A percentile compares a stretch with the other conserved stretches of the same genome.
Conservation (phyloP, 495 filamentous ascomycete species). For the Saxispiralis lemnorum region DNA sequence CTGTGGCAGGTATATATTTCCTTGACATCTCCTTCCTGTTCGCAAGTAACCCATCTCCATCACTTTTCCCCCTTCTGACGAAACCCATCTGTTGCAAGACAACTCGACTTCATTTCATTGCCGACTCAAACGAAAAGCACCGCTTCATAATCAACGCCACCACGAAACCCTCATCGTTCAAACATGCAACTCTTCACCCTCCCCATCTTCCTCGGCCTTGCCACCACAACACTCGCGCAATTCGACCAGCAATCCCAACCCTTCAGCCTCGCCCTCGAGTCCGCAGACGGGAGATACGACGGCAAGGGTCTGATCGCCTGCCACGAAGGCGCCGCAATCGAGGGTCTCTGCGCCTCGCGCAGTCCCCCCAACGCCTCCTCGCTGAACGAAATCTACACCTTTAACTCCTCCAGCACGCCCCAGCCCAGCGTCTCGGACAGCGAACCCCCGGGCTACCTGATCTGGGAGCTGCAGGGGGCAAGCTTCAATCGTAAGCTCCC, state of each 20-base stretch:
- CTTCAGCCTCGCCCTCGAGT: constrained; percentile 17
- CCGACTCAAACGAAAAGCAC: too few species aligned
- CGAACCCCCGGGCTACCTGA: constrained; percentile 21
- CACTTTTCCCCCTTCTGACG: too few species aligned
- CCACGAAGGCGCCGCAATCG: constrained; percentile 38
- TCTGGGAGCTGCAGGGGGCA: constrained; percentile 26
- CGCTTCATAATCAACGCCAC: too few species aligned
- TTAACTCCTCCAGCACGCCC: constrained; percentile 27
- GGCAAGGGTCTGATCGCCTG: constrained; percentile 30
- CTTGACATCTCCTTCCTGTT: too few species aligned
- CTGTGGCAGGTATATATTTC: too few species aligned
- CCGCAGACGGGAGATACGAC: constrained; percentile 20
- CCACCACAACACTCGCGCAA: constrained; percentile 3
- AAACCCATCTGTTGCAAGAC: too few species aligned
- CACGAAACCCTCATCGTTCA: too few species aligned
- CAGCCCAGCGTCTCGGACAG: constrained; percentile 1
- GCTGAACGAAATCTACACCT: constrained; percentile 12
- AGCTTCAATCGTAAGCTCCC: constrained; percentile 12
- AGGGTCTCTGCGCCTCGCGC: constrained; percentile 32
- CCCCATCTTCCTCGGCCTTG: not conserved
- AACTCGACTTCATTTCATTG: too few species aligned
- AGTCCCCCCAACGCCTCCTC: constrained; percentile 6
- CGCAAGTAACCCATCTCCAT: too few species aligned
- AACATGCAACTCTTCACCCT: not conserved
- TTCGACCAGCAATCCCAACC: constrained; percentile 19